Percentiles rank a stretch among this genome's conserved stretches.
Conservation (phyloP, 257 asterid genomes). For the Asclepias syriaca region DNA sequence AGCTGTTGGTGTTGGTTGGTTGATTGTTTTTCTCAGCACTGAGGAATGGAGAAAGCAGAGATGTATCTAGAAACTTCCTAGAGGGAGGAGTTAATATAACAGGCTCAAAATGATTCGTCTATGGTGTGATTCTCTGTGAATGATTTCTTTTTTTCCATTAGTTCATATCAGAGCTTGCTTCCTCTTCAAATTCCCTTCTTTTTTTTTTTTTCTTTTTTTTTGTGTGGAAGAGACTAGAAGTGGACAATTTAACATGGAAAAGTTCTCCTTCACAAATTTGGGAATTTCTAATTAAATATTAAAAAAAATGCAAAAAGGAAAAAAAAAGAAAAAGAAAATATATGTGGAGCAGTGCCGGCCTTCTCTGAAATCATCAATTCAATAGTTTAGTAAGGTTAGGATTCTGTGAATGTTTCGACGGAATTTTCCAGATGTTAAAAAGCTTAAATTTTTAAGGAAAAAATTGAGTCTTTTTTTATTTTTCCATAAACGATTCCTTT, state of each 20-base stretch:
- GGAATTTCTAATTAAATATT: neutral
- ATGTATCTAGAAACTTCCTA: constrained; percentile 45
- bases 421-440: neutral
- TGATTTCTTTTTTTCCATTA: too few species aligned
- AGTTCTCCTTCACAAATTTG: neutral
- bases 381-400: neutral
- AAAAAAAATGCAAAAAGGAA: too few species aligned
- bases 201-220: too few species aligned
- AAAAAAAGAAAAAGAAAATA: neutral
- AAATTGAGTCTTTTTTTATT: neutral
- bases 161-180: too few species aligned
- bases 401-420: neutral
- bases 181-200: too few species aligned
- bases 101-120: constrained; percentile 39
- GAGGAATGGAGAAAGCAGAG: constrained; percentile 75
- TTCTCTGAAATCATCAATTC: neutral
- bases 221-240: too few species aligned
- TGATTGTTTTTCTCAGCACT: constrained; percentile 32
- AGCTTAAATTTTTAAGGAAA: neutral
- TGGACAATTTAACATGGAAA: neutral
- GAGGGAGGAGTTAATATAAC: constrained; percentile 37
- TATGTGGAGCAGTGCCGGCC: neutral
- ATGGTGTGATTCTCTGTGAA: too few species aligned
- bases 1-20: constrained; percentile 53
- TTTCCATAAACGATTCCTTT: neutral